phyloP scores from a whole-genome alignment of 768 basidiomycete species.

The Candolleomyces aberdarensis region DNA sequence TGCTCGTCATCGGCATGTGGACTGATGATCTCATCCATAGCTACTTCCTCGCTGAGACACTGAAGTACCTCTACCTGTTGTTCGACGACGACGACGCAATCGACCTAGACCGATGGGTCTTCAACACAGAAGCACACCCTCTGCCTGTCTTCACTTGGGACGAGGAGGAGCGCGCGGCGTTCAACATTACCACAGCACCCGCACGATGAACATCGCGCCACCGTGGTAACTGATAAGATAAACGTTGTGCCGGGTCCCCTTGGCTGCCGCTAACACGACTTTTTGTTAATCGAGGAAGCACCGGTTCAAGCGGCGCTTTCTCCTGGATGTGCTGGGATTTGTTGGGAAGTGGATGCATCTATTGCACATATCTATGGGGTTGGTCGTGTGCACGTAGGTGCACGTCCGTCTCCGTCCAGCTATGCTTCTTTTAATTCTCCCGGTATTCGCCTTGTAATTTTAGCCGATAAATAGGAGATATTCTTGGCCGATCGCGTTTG shows the following conservation, averaged over 20 bases:
- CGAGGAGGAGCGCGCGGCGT: conserved; percentile 45
- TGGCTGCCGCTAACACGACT: too few relatives aligned
- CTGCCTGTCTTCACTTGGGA: conserved; percentile 71
- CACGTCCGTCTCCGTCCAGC: too few relatives aligned
- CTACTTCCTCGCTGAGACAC: conserved; percentile 46
- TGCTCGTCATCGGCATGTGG: neutral
- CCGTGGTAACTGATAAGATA: neutral
- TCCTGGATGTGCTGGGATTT: too few relatives aligned
- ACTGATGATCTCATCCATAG: conserved; percentile 11
- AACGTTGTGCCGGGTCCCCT: neutral
- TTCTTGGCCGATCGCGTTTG: too few relatives aligned
- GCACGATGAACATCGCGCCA: neutral
- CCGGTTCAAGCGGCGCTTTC: too few relatives aligned
- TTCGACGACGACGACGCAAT: conserved; percentile 64
- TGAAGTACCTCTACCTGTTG: conserved; percentile 70
- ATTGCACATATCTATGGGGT: too few relatives aligned
- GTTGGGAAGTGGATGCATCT: too few relatives aligned
- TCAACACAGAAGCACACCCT: conserved; percentile 74
- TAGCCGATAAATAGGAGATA: too few relatives aligned
- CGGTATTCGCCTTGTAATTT: too few relatives aligned
- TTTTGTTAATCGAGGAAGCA: too few relatives aligned
- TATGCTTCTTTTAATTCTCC: too few relatives aligned
- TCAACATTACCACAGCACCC: conserved; percentile 28
- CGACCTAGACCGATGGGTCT: conserved; percentile 51
- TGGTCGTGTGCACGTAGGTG: too few relatives aligned